Evolutionary conservation across 345 rosid genomes (phyloP).

Genomic region (Schrenkiella parvula): DNA sequence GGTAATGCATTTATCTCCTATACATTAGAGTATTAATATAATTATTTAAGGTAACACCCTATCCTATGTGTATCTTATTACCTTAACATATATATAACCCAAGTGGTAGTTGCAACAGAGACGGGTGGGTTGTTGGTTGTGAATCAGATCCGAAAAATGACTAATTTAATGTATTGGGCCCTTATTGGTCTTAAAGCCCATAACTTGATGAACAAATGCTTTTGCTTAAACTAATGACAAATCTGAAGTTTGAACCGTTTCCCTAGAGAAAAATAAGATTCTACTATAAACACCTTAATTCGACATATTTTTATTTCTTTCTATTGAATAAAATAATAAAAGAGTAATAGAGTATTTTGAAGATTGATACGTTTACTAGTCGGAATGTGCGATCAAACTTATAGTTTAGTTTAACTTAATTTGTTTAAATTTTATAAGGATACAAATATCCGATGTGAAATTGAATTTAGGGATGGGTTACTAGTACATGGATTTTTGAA

Average conservation of each 20-base stretch:
- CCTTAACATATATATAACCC: not conserved
- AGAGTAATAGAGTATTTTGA: too few relatives aligned
- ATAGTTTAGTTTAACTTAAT: not conserved
- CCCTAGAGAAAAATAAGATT: not conserved
- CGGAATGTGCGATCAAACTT: too few relatives aligned
- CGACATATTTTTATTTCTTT: too few relatives aligned
- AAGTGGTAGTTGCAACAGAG: not conserved
- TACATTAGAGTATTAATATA: not conserved
- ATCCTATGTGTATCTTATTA: not conserved
- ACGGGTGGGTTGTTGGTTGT: not conserved
- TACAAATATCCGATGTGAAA: too few relatives aligned
- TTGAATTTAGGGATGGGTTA: too few relatives aligned
- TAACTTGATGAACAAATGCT: not conserved
- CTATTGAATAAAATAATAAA: too few relatives aligned
- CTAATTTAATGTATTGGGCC: not conserved
- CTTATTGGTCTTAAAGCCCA: constrained; percentile 6
- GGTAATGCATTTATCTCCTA: constrained; percentile 5
- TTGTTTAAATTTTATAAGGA: too few relatives aligned
- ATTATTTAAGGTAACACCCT: not conserved
- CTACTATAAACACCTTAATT: too few relatives aligned
- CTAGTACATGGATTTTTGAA: too few relatives aligned
- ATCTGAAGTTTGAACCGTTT: not conserved
- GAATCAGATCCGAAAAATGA: not conserved
- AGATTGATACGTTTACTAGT: too few relatives aligned
- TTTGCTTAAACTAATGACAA: not conserved